phyloP scores from a whole-genome alignment of 495 filamentous ascomycete genomes.

The Neurospora cerealis region DNA sequence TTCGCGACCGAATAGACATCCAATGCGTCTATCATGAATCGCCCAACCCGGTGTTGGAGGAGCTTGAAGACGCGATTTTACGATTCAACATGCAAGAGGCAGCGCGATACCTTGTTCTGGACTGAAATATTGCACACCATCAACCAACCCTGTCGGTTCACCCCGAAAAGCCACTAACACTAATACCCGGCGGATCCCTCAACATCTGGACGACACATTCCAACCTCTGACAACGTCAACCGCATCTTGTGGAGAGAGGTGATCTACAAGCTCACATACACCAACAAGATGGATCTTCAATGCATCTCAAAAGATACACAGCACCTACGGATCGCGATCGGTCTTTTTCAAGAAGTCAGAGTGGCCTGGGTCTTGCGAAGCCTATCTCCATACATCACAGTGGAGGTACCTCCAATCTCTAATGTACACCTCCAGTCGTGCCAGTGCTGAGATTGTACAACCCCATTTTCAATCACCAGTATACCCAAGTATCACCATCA shows the following conservation, averaged over 20 bases:
- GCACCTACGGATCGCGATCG: background rate
- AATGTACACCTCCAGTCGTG: background rate
- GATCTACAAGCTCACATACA: background rate
- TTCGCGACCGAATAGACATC: background rate
- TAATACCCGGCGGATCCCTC: background rate
- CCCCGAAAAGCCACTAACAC: background rate
- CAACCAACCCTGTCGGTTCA: background rate
- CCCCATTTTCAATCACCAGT: background rate
- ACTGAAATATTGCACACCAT: background rate
- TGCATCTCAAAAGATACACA: background rate
- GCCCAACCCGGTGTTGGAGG: background rate
- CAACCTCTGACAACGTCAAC: background rate
- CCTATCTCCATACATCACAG: no score
- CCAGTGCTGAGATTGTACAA: background rate
- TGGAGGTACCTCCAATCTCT: no score
- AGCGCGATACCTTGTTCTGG: background rate
- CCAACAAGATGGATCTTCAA: background rate
- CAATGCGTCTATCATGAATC: background rate
- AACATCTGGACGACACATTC: background rate
- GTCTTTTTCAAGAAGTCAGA: background rate
- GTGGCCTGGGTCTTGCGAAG: background rate
- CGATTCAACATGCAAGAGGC: background rate
- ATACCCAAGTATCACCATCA: background rate
- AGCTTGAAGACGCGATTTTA: background rate
- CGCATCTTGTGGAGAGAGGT: background rate